Evolutionary conservation across 2,329 filamentous ascomycete genomes (phyloP), one percentile per base, ranked within the genome.

Genomic region (Nemania sp.): DNA sequence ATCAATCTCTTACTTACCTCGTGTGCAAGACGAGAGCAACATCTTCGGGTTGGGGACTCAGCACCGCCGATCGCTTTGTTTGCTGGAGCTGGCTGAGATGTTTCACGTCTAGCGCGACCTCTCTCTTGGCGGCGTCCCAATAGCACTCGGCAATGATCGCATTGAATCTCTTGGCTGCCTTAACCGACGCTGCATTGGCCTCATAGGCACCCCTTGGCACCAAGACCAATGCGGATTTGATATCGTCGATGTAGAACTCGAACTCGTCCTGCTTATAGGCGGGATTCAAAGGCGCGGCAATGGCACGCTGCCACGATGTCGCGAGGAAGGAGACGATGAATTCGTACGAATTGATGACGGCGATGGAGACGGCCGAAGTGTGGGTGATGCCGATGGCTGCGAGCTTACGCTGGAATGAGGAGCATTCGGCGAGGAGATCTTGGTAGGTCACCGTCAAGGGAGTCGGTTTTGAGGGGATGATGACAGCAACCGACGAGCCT

Each of bases 261-360:
- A 95, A 96, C 80, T 97, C 93, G 65, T 90, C 90, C 80, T 96
- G 92, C 83, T 94, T 97, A 84, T 97, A 97, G 52, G 90, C 91
- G 47, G 93, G 89, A 80, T 97, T 97, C 72, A 97, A 83, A n/a
- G 93, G 93, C 2, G 93, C 93, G 7, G 93, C 93, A 73, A 96
- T 91, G 32, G 86, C 92, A 75, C 93, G 88, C 82, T 96, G 93
- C 89, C 91, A 93, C n/a, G 92, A 89, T 20, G 90, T 87, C n/a
- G 93, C 93, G 52, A 97, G 87, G 81, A 97, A 97, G 1, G 93
- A 90, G 64, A 96, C 89, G 77, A 97, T 92, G 81, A 97, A 96
- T 79, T 94, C 92, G 80, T 93, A 94, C 61, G 91, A 93, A 83
- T 97, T 97, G 67, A 91, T 88, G 20, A 94, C 87, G 29, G 93